Evolutionary conservation across 768 basidiomycete species (phyloP), one percentile per base, ranked within the genome.

Genomic region (Calocybe gangraenosa): DNA sequence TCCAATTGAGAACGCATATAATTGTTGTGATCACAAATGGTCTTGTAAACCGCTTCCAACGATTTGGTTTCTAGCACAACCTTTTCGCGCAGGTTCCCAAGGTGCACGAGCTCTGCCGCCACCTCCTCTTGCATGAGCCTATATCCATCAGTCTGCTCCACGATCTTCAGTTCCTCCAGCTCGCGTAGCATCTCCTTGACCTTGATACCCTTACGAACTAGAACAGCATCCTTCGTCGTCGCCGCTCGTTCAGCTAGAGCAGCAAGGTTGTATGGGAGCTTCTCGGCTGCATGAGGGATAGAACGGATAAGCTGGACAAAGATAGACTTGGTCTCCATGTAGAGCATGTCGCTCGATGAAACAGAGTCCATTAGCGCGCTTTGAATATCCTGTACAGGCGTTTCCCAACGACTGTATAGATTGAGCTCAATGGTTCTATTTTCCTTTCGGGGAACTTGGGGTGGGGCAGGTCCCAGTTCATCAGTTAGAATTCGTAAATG

Each of bases 271-370:
- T 96, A 89, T 0, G 96, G 96, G 22, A 83, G 81, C 61, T 87
- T 88, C 42, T 93, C 90, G 4, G 82, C 76, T 0, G 82, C 74
- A 38, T 84, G 78, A 1, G 95, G 95, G 45, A 99, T 79, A 23
- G 94, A 98, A 54, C 96, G 93, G 46, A 99, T 83, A 42, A 98
- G 81, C 63, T 97, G 93, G 23, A 98, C 96, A 55, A 99, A 93
- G 60, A 98, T 98, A 6, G 95, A 97, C 71, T 99, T 99, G 46
- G 96, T 90, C 64, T 99, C 96, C 93, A 98, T 97, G 72, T 98
- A 99, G 22, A 98, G 81, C 82, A 99, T 95, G 67, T 99, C 96
- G 61, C 88, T 88, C 36, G 93, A 92, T 18, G 96, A 97, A 21
- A 99, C 87, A 19, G 92, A 90, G 65, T 94, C 93, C 85, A 98